Conservation (phyloP, 768 basidiomycete genomes). For the Russula sp. region DNA sequence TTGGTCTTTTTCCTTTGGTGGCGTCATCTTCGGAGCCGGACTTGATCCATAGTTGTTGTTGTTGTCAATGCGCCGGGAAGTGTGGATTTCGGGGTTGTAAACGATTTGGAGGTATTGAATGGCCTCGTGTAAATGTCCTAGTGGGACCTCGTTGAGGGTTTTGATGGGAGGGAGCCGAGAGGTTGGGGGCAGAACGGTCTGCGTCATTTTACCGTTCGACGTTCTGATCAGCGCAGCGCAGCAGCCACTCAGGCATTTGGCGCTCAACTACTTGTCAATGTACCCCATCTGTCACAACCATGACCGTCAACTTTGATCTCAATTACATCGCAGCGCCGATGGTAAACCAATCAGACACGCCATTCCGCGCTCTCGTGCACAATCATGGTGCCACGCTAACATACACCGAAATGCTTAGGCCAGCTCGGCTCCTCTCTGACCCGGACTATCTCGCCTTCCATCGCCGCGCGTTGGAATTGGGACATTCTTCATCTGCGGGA, state of each 20-base stretch:
- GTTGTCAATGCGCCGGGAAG: constrained; percentile 44
- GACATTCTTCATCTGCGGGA: constrained; percentile 31
- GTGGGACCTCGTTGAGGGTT: neutral
- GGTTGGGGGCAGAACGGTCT: constrained; percentile 9
- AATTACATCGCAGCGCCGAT: constrained; percentile 63
- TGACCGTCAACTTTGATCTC: constrained; percentile 30
- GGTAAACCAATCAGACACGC: constrained; percentile 77
- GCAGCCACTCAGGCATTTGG: neutral
- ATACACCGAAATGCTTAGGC: constrained; percentile 76
- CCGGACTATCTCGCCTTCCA: constrained; percentile 62
- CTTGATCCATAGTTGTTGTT: neutral
- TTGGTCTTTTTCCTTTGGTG: neutral
- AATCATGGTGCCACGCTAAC: constrained; percentile 62
- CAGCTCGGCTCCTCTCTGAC: constrained; percentile 60
- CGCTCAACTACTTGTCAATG: neutral
- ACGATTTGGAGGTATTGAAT: constrained; percentile 51
- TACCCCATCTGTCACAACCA: neutral
- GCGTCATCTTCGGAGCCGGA: neutral
- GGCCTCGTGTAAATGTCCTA: constrained; percentile 39
- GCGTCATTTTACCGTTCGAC: constrained; percentile 2
- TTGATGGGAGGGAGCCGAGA: constrained; percentile 22
- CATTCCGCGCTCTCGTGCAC: constrained; percentile 62
- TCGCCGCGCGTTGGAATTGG: constrained; percentile 50
- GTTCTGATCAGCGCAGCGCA: neutral
- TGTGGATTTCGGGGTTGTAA: constrained; percentile 62